Percentiles rank a stretch among this genome's conserved stretches.
Conservation (phyloP, 805 yeast genomes). For the Spencermartinsiella europaea region DNA sequence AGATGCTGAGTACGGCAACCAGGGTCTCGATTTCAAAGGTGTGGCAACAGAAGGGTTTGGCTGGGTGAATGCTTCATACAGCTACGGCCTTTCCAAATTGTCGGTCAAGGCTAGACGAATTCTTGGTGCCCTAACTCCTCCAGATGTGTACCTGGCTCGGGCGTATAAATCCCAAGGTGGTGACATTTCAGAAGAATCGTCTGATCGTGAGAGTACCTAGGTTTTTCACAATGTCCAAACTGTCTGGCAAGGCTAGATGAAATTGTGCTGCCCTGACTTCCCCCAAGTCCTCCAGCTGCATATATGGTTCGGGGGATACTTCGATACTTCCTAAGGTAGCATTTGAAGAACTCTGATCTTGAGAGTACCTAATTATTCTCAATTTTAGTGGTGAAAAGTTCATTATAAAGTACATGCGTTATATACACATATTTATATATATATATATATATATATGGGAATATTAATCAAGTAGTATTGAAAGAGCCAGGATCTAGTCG, state of each 20-base stretch:
- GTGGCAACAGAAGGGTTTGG: conserved; percentile 97
- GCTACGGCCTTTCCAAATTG: conserved; percentile 64
- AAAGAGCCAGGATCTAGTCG: conserved; percentile 9
- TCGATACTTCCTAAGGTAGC: no score
- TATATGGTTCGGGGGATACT: no score
- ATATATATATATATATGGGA: background rate
- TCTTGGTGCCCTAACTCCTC: conserved; percentile 73
- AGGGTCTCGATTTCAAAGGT: conserved; percentile 87
- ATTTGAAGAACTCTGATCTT: no score
- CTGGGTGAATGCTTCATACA: conserved; percentile 90
- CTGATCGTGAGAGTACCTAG: no score
- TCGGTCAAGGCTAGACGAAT: conserved; percentile 67
- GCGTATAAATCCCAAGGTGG: background rate
- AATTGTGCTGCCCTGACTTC: no score
- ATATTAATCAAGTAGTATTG: no score
- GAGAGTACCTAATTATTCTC: no score
- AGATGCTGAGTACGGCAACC: conserved; percentile 95
- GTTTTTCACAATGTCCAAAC: no score
- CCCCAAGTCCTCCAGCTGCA: no score
- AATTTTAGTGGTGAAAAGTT: no score
- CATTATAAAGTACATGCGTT: background rate
- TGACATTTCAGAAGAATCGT: background rate
- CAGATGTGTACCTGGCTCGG: conserved; percentile 49
- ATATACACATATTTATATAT: background rate
- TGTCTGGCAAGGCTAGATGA: no score